Evolutionary conservation across 768 basidiomycete genomes (phyloP), one percentile per base, ranked within the genome.

Genomic region (Chiua virens): DNA sequence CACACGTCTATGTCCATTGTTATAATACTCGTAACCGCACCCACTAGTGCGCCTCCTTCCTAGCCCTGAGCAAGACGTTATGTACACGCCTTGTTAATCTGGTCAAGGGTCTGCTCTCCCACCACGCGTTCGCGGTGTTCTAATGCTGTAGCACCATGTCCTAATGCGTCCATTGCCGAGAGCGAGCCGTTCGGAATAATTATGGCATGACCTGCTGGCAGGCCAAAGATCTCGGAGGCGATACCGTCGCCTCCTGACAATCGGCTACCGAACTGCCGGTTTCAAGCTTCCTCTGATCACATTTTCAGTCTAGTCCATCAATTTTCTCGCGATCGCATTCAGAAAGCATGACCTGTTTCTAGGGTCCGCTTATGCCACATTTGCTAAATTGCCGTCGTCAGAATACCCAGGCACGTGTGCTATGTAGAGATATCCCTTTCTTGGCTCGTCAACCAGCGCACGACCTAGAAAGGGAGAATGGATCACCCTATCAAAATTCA

Each of bases 211-310:
- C 49, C 30, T 65, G 61, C 56, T 66, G 61, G 58, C 61, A 55
- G 41, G 53, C 42, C 53, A 53, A 42, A 69, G 68, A 67, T 67
- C 66, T 66, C 66, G 66, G 66, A 56, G 63, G 66, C 66, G 66
- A 67, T 67, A 52, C 4, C 41, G 41, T 57, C 63, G 56, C 56
- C 63, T 65, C 66, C 63, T 67, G 62, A 62, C 62, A 64, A 62
- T 69, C 63, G 62, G 62, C 45, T 69, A 63, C 66, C 66, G 45
- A 49, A 32, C 32, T 64, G 42, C 57, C 59, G 69, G 64, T 48
- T 56, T 61, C 66, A 56, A 64, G 37, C 65, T 70, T 52, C 55
- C 46, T 56, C 55, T 49, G 46, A 67, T 60, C 55, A 54, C 50
- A 60, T 60, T 69, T 53, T 59, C 59, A 68, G 59, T 59, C 59